Base-by-base conservation (phyloP, 768 basidiomycete genomes). In the Clitopilus passeckerianus region DNA sequence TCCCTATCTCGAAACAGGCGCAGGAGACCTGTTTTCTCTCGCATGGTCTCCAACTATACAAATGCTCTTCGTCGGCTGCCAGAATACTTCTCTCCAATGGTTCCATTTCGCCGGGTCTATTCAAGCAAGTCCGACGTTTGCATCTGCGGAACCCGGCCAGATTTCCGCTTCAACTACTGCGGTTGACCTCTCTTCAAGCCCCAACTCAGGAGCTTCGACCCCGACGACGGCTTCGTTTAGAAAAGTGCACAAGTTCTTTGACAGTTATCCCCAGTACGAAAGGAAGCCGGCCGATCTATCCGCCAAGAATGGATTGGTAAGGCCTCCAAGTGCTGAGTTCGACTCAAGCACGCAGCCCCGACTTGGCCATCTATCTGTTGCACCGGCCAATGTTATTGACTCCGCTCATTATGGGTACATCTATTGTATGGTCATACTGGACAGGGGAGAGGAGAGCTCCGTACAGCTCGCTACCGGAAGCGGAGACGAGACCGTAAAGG, bases 341-440 rank as follows among this genome's bases (percentile, higher is more conserved):
- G 73, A 72, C 57, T 70, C 70, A 52, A 60, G 68, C 61, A 44
- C 63, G n/a, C 59, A 62, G n/a, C 73, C 76, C 8, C 68, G 75
- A 24, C 22, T 50, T 9, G 76, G 73, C 12, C 73, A 74, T 55
- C 68, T 91, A 27, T 72, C 78, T 55, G 85, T 96, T 20, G 83
- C 86, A 0, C 75, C 82, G 12, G 75, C 74, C 57, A 91, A 93
- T 64, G 87, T 94, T 30, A 77, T 94, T 24, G 87, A 91, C 64
- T 91, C 92, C 0, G 96, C 95, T 2, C 96, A 98, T 71, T 95
- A 86, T 69, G 96, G 96, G 8, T 98, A 98, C 67, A 82, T 98
- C 12, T 95, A 96, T 68, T 93, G 90, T 65, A 86, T 94, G 85
- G 67, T 72, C 6, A 65, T 77, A 23, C 59, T 80, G 37, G 66